Evolutionary conservation across 495 filamentous ascomycete genomes (phyloP), one percentile per base, ranked within the genome.

Genomic region (Podospora pseudoanserina): DNA sequence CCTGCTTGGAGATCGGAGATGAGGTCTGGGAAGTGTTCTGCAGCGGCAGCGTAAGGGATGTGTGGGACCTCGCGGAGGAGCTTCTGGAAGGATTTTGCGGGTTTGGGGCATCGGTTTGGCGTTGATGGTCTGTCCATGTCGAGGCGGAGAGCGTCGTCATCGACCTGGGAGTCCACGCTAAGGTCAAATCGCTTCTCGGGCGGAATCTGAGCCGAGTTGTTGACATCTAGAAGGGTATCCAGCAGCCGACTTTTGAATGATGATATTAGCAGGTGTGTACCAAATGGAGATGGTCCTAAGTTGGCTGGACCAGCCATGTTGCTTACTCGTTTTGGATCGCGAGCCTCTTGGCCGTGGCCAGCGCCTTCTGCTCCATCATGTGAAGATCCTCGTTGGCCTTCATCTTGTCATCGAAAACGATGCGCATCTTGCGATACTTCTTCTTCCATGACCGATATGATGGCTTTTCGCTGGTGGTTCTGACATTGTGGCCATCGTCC

Each of bases 341-440:
- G 39, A 98, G 86, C 65, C 93, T 84, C 70, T 89, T 88, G 18
- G 91, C 90, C 5, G 92, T 87, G 70, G 87, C 87, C 65, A 88
- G 84, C 11, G 92, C 91, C 67, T 91, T 88, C 75, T 91, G 86
- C 76, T 95, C 93, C 53, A 91, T 86, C 65, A 85, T 86, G 76
- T 91, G 92, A 54, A 96, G 82, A 53, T 84, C 83, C 73, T 96
- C 91, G 72, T 89, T 93, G 62, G 91, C 87, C 62, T 87, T 86
- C 88, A 94, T 93, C 72, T 86, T 87, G 57, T 89, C 84, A 72
- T 97, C 93, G 72, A 97, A 99, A 54, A 86, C 84, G 73, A 92
- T 83, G 74, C 91, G 90, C 82, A 96, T 88, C 81, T 99, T 99
- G 65, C 91, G 88, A 79, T 94, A 99, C 81, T 99, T 99, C 80